Base-by-base conservation (phyloP, 2,329 filamentous ascomycete genomes). In the Decorospora gaudefroyi region DNA sequence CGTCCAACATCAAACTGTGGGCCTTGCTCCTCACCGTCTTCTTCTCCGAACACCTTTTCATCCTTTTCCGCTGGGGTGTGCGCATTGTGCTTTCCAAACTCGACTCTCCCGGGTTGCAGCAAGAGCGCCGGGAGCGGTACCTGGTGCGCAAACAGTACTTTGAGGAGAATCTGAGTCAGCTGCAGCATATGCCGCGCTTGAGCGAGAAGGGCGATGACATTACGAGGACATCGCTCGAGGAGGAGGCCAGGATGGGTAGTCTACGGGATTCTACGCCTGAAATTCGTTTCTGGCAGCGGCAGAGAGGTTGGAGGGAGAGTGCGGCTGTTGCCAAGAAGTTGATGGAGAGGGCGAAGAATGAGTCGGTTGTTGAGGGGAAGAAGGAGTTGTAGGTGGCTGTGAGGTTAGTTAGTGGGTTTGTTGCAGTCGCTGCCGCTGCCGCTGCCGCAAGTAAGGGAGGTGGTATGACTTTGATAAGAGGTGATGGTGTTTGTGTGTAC, bases 41-140 rank as follows among this genome's bases (percentile, higher is more conserved):
- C 58, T 81, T 95, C 57, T 85, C 89, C 0, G 93, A 99, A 67
- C 92, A 99, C 66, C 73, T 91, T 11, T 97, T 95, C 68, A 81
- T 99, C n/a, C 75, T 84, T 2, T 80, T 88, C 2, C 85, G 91
- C 60, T 79, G 85, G 49, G 80, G 78, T 0, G 87, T 96, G 4
- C 82, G 85, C 27, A 80, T 83, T 39, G 84, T 85, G 3, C 81
- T 99, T 58, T 78, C 77, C 47, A 93, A 90, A 68, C 74, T 96
- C 39, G 91, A 97, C 61, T 91, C 86, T 32, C 88, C 89, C 0
- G 91, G 90, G 1, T 76, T 91, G 43, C 88, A 95, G 61, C 90
- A 90, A 69, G 91, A 95, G 72, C 82, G 87, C 10, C 83, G 83
- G 3, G 88, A 96, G 67, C 81, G 89, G 15, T 97, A 86, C 70